A percentile compares a stretch with the other conserved stretches of the same genome.
Conservation (phyloP, 1,284 basidiomycete species). For the Tilletia horrida region DNA sequence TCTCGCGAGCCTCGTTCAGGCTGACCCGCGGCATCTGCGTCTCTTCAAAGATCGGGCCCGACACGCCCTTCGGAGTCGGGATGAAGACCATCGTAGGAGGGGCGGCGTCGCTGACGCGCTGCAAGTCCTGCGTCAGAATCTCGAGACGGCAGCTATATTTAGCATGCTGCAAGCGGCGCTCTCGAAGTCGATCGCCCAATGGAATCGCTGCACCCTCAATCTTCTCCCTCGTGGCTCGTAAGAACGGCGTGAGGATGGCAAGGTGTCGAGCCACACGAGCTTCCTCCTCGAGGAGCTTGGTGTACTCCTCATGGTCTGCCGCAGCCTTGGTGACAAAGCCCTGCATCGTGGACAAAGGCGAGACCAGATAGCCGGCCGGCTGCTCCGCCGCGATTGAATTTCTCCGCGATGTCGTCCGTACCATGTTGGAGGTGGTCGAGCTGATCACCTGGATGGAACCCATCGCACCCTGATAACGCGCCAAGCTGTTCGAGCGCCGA, state of each 20-base stretch:
- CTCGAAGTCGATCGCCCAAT: conserved; percentile 32
- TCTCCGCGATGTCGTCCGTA: neutral
- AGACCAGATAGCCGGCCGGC: neutral
- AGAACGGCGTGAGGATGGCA: conserved; percentile 46
- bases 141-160: conserved; percentile 32
- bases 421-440: conserved; percentile 7
- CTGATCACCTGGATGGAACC: neutral
- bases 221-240: conserved; percentile 42
- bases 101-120: conserved; percentile 3
- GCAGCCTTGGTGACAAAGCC: conserved; percentile 67
- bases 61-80: neutral
- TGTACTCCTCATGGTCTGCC: conserved; percentile 66
- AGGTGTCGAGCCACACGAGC: conserved; percentile 45
- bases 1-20: conserved; percentile 3
- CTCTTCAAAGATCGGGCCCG: neutral
- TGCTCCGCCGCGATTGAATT: neutral
- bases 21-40: neutral
- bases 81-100: conserved; percentile 12
- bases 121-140: conserved; percentile 37
- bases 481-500: neutral
- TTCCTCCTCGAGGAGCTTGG: conserved; percentile 32
- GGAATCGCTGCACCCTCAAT: conserved; percentile 45
- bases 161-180: conserved; percentile 38
- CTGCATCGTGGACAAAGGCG: neutral
- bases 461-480: too few species aligned